phyloP scores from a whole-genome alignment of 1,284 basidiomycete genomes.

The Pyrrhoderma lamaoense region DNA sequence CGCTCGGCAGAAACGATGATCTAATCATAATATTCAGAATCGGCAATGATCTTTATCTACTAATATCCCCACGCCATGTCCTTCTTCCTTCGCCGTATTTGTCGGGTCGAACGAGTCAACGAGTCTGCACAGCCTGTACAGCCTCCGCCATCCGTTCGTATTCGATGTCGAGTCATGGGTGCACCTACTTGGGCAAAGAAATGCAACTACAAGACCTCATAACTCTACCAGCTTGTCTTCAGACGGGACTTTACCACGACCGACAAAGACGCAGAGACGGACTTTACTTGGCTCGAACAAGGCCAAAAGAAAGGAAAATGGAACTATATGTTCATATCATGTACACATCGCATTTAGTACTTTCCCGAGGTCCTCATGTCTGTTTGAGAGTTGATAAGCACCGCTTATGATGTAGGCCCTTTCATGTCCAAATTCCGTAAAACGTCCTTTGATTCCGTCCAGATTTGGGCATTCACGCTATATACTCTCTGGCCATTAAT shows the following conservation, averaged over 20 bases:
- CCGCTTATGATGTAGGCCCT: constrained; percentile 5
- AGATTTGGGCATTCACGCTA: constrained; percentile 1
- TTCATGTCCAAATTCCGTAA: neutral
- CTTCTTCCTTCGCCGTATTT: neutral
- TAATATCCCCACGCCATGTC: too few species aligned
- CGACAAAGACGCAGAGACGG: too few species aligned
- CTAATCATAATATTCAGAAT: too few species aligned
- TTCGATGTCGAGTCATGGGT: neutral
- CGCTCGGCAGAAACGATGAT: too few species aligned
- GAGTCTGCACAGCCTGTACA: constrained; percentile 10
- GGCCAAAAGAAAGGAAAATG: too few species aligned
- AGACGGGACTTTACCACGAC: too few species aligned
- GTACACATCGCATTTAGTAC: too few species aligned
- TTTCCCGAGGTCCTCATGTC: neutral
- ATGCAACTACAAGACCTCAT: too few species aligned
- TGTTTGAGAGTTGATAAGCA: constrained; percentile 11
- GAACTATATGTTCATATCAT: too few species aligned
- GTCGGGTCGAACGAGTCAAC: constrained; percentile 10
- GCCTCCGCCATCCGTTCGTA: constrained; percentile 7
- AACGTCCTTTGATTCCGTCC: constrained; percentile 3
- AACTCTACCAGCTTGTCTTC: too few species aligned
- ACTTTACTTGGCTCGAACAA: too few species aligned
- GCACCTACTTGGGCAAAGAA: neutral
- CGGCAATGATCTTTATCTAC: too few species aligned
- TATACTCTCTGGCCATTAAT: neutral